phyloP scores from a whole-genome alignment of 176 grass and related monocot genomes.

The Bonia amplexicaulis region DNA sequence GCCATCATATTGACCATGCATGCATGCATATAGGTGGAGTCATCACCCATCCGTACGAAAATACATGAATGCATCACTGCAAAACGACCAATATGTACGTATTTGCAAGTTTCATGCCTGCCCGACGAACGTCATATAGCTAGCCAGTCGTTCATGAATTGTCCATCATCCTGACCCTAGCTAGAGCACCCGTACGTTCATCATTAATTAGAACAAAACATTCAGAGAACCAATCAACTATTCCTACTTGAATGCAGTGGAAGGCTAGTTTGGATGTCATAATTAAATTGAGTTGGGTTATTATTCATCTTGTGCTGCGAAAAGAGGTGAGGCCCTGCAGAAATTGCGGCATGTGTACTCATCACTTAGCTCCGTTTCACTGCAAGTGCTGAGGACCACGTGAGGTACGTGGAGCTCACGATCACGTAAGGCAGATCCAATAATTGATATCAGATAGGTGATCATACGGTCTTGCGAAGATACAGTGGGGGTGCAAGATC shows the following conservation, averaged over 20 bases:
- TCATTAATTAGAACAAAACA: background rate
- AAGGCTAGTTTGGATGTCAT: background rate
- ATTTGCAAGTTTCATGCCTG: background rate
- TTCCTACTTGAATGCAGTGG: background rate
- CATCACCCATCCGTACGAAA: background rate
- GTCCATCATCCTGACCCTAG: background rate
- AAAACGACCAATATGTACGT: background rate
- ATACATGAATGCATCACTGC: background rate
- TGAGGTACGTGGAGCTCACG: too few relatives aligned
- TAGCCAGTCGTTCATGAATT: background rate
- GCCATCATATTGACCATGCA: background rate
- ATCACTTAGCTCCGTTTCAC: constrained; percentile 8
- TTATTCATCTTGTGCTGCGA: background rate
- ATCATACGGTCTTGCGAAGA: too few relatives aligned
- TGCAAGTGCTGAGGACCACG: too few relatives aligned
- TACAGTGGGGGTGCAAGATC: too few relatives aligned
- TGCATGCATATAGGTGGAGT: background rate
- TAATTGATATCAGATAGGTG: too few relatives aligned
- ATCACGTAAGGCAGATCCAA: too few relatives aligned
- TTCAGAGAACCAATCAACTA: background rate
- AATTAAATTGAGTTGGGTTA: background rate
- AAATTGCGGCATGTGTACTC: constrained; percentile 33
- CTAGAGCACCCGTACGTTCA: background rate
- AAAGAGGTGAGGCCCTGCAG: background rate
- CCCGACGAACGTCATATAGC: background rate